These are phyloP conservation scores for Sphagnum tenellum DNA, from an alignment of 225 moss, liverwort and hornwort genomes.

Conservation along the genomic window DNA sequence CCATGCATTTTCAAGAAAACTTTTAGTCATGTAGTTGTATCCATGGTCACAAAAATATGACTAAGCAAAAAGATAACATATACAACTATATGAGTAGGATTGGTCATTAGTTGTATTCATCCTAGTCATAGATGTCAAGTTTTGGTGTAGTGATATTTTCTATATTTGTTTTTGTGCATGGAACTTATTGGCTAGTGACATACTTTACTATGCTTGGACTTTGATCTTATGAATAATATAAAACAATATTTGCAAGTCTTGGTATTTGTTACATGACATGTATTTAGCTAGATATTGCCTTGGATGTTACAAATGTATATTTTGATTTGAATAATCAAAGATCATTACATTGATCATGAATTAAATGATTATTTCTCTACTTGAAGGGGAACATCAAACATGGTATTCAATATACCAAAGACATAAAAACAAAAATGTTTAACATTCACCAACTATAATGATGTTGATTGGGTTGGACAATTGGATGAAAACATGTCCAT, in stretches of 20 bases:
- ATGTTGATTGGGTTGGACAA: background rate
- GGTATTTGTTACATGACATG: background rate
- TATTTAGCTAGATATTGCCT: constrained; percentile 1
- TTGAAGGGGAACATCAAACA: background rate
- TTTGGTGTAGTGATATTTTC: too few relatives aligned
- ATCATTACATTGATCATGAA: background rate
- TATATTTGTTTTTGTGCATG: too few relatives aligned
- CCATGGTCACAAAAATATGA: too few relatives aligned
- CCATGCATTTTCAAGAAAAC: too few relatives aligned
- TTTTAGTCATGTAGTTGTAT: too few relatives aligned
- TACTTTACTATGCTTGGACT: too few relatives aligned
- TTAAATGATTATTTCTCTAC: background rate
- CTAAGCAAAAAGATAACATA: too few relatives aligned
- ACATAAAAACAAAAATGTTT: background rate
- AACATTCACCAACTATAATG: background rate
- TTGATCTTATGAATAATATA: too few relatives aligned
- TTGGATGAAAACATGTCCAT: background rate
- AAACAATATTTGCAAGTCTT: background rate
- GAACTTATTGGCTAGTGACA: too few relatives aligned
- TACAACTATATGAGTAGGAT: too few relatives aligned
- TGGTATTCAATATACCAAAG: background rate
- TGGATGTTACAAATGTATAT: background rate
- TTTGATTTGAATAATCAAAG: background rate
- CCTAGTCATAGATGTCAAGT: too few relatives aligned
- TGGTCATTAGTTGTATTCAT: too few relatives aligned